Conservation (phyloP, 2,329 filamentous ascomycete species). For the Onygenales sp. region DNA sequence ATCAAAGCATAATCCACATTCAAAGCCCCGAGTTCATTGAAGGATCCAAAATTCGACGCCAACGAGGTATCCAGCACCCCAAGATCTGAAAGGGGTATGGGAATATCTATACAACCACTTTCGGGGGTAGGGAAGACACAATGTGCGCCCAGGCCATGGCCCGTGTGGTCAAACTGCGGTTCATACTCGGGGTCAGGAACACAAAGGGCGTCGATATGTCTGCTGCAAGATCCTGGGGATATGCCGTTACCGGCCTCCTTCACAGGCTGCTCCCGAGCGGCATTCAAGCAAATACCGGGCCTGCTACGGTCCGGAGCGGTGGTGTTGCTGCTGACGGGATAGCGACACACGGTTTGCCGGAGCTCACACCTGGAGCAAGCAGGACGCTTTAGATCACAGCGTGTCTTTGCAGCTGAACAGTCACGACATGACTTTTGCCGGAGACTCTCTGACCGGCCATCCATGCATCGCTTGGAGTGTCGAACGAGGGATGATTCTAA, state of each 20-base stretch:
- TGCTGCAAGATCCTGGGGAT: too few relatives aligned
- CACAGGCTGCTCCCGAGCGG: too few relatives aligned
- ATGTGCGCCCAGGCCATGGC: not conserved
- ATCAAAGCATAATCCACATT: not conserved
- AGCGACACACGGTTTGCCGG: not conserved
- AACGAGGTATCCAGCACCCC: not conserved
- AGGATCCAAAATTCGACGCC: not conserved
- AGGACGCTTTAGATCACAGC: conserved; percentile 4
- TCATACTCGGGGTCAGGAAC: not conserved
- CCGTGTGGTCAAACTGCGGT: not conserved
- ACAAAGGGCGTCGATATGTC: not conserved
- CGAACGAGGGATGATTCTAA: conserved; percentile 2
- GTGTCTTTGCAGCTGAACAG: conserved; percentile 3
- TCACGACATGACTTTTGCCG: conserved; percentile 1
- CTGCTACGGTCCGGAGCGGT: not conserved
- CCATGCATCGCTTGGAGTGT: not conserved
- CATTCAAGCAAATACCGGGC: not conserved
- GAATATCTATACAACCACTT: not conserved
- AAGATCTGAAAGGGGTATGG: not conserved
- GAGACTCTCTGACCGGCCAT: not conserved
- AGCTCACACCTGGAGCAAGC: not conserved
- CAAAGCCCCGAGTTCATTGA: not conserved
- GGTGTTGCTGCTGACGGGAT: not conserved
- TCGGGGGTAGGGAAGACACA: not conserved
- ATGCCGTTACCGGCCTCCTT: too few relatives aligned